Base-by-base conservation (phyloP, 2,329 filamentous ascomycete species). In the Aspergillus tubingensis region DNA sequence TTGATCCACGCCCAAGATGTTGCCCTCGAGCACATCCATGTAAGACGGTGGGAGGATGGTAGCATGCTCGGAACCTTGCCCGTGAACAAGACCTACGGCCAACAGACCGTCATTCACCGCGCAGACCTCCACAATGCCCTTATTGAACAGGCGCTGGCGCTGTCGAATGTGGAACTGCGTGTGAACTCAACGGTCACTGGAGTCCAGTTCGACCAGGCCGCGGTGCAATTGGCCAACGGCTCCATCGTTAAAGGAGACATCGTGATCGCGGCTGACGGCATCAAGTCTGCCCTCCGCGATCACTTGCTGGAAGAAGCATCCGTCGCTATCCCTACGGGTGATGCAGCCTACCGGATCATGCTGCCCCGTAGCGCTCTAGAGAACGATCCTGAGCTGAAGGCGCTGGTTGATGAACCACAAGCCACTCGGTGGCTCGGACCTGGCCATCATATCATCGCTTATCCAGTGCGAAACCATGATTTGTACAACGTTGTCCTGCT, bases 261-360 rank as follows among this genome's bases (percentile, higher is more conserved):
- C 0, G 70, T 86, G 5, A 70, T 85, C 17, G 83, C 79, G 1
- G 83, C 82, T 2, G 84, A 86, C 57, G 83, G 83, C 2, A 80
- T 85, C 62, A 84, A 84, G 61, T 85, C 82, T 2, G 70, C 69
- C 1, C 72, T 81, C 3, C 74, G 83, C 3, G 69, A 66, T 17
- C 74, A 75, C 3, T 69, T 83, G 48, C 70, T 80, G 11, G 66
- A 70, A 15, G 72, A 72, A 19, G 54, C 57, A 8, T 58, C 63
- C 1, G 62, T 68, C 25, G 67, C 73, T 7, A 61, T 71, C 6
- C 61, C 71, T 62, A 91, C 90, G 0, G 86, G 88, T 3, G 88
- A 92, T 76, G 90, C 91, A 0, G 89, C 89, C 2, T 93, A 93
- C 78, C 85, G 90, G 11, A 91, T 93, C 75, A 89, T 93, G 85